Evolutionary conservation across 257 asterid species (phyloP).

Genomic region (Rhazya stricta): DNA sequence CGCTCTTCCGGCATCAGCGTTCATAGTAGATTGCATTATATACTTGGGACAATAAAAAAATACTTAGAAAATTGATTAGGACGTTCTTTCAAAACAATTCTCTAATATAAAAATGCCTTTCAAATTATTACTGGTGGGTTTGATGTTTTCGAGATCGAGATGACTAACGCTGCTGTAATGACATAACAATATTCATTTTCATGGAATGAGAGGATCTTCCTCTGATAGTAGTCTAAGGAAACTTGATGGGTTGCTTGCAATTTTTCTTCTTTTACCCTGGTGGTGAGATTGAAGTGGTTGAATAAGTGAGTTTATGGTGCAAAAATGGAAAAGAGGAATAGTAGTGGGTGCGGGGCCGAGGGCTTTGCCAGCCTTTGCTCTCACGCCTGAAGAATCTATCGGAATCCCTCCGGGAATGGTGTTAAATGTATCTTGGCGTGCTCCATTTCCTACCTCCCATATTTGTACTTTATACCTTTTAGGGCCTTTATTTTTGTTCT

Average conservation of each 20-base stretch:
- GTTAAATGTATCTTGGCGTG: conserved; percentile 45
- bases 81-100: too few relatives aligned
- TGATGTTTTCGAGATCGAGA: too few relatives aligned
- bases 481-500: conserved; percentile 15
- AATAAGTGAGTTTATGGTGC: neutral
- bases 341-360: conserved; percentile 22
- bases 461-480: conserved; percentile 17
- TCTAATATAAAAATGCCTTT: neutral
- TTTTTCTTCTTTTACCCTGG: too few relatives aligned
- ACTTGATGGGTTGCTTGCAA: too few relatives aligned
- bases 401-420: conserved; percentile 32
- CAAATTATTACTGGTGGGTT: too few relatives aligned
- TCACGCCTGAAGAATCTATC: conserved; percentile 52
- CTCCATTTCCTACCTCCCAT: conserved; percentile 35
- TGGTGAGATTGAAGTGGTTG: too few relatives aligned
- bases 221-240: too few relatives aligned
- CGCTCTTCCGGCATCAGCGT: conserved; percentile 9
- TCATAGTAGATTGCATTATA: neutral
- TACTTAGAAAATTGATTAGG: conserved; percentile 11
- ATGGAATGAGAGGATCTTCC: too few relatives aligned
- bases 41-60: neutral
- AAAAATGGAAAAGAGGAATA: neutral
- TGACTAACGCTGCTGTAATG: too few relatives aligned
- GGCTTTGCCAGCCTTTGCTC: conserved; percentile 47
- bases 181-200: too few relatives aligned